Evolutionary conservation across 192 early-diverging fungal species (phyloP), one percentile per base, ranked within the genome.

Genomic region (Backusella macrospora): DNA sequence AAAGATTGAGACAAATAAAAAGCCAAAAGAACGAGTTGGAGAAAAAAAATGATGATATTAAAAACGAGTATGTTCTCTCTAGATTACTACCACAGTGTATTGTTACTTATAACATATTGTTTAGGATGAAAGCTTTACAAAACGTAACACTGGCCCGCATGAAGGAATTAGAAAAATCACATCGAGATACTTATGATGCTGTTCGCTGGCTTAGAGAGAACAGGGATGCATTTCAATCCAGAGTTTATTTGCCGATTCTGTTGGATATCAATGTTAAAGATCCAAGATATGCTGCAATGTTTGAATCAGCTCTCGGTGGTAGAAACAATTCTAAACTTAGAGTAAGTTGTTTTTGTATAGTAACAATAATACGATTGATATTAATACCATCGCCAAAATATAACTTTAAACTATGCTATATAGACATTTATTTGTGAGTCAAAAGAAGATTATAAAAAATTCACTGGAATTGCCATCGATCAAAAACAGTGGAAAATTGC

Each of bases 361-460:
- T 13, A 13, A 21, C 40, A 26, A 8, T 59, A 34, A 40, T 18
- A 9, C 16, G 10, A 82, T 65, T 65, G 15, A 48, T 46, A 37
- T 29, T 44, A 46, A 13, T 34, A 34, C 8, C 45, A 46, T 46
- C 8, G 4, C 15, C 15, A 9, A 46, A 46, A 47, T 66, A 37
- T 52, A 43, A 45, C 37, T 34, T 29, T 62, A 70, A 34, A 34
- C 2, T 48, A 52, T 6, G 0, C n/a, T 23, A 21, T 71, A n/a
- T 81, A 95, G 86, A 92, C 84, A 6, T 96, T 96, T 80, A 89
- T 97, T 0, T 89, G 89, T 39, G 91, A 95, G 76, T 83, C 88
- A 26, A 77, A 90, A 65, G 86, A 85, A 38, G 96, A 98, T 78
- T 98, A 98, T 80, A 67, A 86, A 5, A 68, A 70, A 9, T 83